Base-by-base conservation (phyloP, 805 yeast species). In the Candida yuanshanica region DNA sequence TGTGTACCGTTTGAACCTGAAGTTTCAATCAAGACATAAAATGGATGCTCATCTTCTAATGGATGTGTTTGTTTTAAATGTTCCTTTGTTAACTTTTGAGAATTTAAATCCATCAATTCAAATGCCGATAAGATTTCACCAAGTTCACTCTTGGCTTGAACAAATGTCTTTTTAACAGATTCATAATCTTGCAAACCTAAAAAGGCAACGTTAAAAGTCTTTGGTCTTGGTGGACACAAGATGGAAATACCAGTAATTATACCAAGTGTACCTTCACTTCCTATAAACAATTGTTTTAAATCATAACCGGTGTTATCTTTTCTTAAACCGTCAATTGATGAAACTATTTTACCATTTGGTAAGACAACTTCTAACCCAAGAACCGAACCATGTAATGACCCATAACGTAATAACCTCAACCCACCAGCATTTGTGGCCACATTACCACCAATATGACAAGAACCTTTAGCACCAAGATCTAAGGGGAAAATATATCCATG, bases 351-450 rank as follows among this genome's bases (percentile, higher is more conserved):
- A 36, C 98, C 98, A 59, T 88, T 84, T 13, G 97, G 84, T 53
- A 90, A 68, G n/a, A 90, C 97, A 12, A 79, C 96, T 65, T 90
- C 97, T 42, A 90, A 68, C 1, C 98, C 98, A 36, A 90, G 67
- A 0, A 90, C 95, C 18, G 88, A 69, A 4, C 98, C 98, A 58
- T 91, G 98, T 49, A 90, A 73, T 6, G 95, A 86, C 3, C 97
- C 97, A 59, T 88, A 90, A 52, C 95, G 74, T 46, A 90, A 65
- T 38, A 90, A 69, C 57, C 98, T 71, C 53, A 90, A 72, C 1
- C 98, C 98, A 57, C 98, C 98, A 5, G 98, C 98, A 60, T 91
- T 91, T 16, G 96, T 88, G 16, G 96, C 95, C 34, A 88, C 91
- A 40, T 81, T 85, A 49, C 97, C 98, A 51, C 97, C 97, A 47